phyloP scores from a whole-genome alignment of 2,329 filamentous ascomycete genomes.

The Colletotrichum godetiae region DNA sequence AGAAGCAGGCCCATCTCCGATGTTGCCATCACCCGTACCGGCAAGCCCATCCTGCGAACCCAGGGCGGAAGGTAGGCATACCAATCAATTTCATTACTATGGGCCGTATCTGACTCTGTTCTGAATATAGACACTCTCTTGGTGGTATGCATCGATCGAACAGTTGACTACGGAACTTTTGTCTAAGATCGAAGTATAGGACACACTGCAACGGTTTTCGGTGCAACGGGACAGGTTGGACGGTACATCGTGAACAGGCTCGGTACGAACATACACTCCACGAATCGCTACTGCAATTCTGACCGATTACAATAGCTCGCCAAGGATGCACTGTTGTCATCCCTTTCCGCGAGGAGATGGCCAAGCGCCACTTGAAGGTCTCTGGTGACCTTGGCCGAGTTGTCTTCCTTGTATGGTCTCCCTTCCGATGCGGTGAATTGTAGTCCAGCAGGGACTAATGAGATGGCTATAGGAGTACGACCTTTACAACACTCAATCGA shows the following conservation, averaged over 20 bases:
- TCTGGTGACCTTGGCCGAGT: slow-evolving; percentile 94
- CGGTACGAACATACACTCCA: slow-evolving; percentile 60
- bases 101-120: background rate
- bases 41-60: slow-evolving; percentile 91
- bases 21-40: slow-evolving; percentile 92
- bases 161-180: background rate
- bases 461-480: slow-evolving; percentile 80
- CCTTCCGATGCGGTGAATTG: background rate
- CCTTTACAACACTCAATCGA: slow-evolving; percentile 91
- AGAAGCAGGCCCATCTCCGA: slow-evolving; percentile 75
- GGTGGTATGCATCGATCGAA: slow-evolving; percentile 72
- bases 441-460: slow-evolving; percentile 5
- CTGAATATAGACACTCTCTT: slow-evolving; percentile 75
- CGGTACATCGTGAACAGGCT: slow-evolving; percentile 98
- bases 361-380: slow-evolving; percentile 95
- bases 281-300: background rate
- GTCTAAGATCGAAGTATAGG: slow-evolving; percentile 62
- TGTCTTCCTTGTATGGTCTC: slow-evolving; percentile 76
- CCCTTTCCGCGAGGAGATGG: slow-evolving; percentile 97
- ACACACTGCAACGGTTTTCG: slow-evolving; percentile 97
- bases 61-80: slow-evolving; percentile 85
- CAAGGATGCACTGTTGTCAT: slow-evolving; percentile 95
- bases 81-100: slow-evolving; percentile 3
- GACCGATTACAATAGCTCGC: slow-evolving; percentile 68
- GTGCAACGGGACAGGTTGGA: slow-evolving; percentile 94